phyloP scores from a whole-genome alignment of 2,329 filamentous ascomycete genomes.

The Hypoxylon sp. region DNA sequence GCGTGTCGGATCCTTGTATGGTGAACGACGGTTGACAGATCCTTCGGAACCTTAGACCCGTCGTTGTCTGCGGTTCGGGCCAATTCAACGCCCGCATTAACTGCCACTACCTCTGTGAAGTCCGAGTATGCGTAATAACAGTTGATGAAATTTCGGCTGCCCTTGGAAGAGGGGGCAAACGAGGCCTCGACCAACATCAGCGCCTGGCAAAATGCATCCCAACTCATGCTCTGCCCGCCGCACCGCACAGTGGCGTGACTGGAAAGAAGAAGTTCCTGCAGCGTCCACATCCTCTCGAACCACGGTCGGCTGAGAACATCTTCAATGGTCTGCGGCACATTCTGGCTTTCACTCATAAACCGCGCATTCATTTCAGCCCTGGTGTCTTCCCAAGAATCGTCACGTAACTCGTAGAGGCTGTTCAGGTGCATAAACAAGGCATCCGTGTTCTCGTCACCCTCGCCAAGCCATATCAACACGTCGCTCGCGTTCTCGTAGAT shows the following conservation, averaged over 20 bases:
- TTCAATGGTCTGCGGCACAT: background rate
- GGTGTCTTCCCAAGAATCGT: background rate
- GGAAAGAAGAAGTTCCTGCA: background rate
- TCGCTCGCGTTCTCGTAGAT: background rate
- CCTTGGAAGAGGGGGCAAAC: background rate
- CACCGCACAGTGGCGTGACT: background rate
- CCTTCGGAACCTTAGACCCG: background rate
- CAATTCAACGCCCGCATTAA: background rate
- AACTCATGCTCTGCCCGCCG: background rate
- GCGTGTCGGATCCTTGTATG: background rate
- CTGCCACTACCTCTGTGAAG: background rate
- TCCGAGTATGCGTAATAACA: background rate
- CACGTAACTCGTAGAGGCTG: background rate
- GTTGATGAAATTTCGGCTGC: background rate
- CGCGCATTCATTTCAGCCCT: background rate
- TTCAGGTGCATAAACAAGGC: background rate
- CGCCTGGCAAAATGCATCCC: background rate
- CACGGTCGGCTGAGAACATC: background rate
- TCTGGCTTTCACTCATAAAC: background rate
- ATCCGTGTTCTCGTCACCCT: background rate
- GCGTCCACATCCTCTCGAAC: conserved; percentile 1
- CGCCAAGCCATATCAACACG: background rate
- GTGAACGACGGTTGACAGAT: background rate
- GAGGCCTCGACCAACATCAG: background rate
- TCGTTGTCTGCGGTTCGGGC: background rate